These are phyloP conservation scores for Aspergillus nanangensis DNA, from an alignment of 495 filamentous ascomycete genomes.

Conservation along the genomic window DNA sequence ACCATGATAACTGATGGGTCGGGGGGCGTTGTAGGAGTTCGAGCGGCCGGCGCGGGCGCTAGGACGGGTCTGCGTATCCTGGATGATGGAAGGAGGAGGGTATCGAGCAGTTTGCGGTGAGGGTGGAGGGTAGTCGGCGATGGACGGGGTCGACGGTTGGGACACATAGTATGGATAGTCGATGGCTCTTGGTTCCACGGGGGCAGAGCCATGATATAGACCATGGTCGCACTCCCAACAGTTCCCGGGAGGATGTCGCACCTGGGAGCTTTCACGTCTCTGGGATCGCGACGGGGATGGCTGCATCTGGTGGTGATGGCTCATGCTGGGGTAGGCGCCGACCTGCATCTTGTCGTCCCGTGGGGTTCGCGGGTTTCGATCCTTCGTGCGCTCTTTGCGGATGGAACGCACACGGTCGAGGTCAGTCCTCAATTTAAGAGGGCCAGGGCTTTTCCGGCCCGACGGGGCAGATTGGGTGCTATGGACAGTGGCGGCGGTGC, in stretches of 20 bases:
- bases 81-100: slow-evolving; percentile 14
- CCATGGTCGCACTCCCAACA: slow-evolving; percentile 30
- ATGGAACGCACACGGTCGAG: slow-evolving; percentile 27
- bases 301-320: slow-evolving; percentile 25
- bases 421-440: slow-evolving; percentile 34
- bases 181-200: slow-evolving; percentile 27
- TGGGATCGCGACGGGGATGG: slow-evolving; percentile 26
- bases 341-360: slow-evolving; percentile 37
- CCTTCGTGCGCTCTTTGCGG: slow-evolving; percentile 31
- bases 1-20: slow-evolving; percentile 44
- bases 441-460: slow-evolving; percentile 37
- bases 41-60: slow-evolving; percentile 24
- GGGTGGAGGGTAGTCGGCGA: slow-evolving; percentile 29
- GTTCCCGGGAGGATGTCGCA: slow-evolving; percentile 24
- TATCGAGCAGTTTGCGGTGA: slow-evolving; percentile 27
- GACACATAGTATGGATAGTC: slow-evolving; percentile 22
- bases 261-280: slow-evolving; percentile 27
- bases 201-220: slow-evolving; percentile 28
- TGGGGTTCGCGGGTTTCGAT: slow-evolving; percentile 22
- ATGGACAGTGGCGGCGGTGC: slow-evolving; percentile 51
- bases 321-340: slow-evolving; percentile 26
- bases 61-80: slow-evolving; percentile 27
- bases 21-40: slow-evolving; percentile 29
- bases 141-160: slow-evolving; percentile 18
- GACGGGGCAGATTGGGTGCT: slow-evolving; percentile 51